Base-by-base conservation (phyloP, 1,284 basidiomycete species). In the Albatrellus sp. region DNA sequence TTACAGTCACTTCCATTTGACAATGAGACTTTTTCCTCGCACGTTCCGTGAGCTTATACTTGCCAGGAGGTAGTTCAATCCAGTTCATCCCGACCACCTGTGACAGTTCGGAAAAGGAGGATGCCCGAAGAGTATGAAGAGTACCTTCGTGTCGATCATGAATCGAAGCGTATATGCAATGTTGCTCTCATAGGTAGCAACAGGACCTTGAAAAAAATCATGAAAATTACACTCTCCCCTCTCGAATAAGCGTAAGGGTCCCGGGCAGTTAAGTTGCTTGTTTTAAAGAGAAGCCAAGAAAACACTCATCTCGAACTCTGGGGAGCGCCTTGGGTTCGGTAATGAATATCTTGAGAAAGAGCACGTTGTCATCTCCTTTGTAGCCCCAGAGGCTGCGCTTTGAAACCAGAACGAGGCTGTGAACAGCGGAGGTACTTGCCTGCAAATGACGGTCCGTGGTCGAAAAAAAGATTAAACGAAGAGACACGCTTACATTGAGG, bases 81-180 rank as follows among this genome's bases (percentile, higher is more conserved):
- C 92, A 97, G 58, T 94, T 97, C 92, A 97, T 97, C 3, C 92
- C 92, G 37, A 92, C 81, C 17, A 97, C 77, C 88, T 93, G 51
- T 7, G 32, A 41, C 10, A 46, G 46, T 37, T 28, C 7, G 37
- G 29, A 45, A 30, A n/a, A n/a, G n/a, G 20, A 8, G 12, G 2
- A 6, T 11, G 20, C 30, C 10, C 11, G 37, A 46, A 29, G 6
- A 41, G 20, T 16, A 34, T 42, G 43, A 39, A 32, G 45, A 60
- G 37, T 32, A 89, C 90, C 69, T 90, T 82, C 3, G 88, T 86
- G 56, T 97, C 93, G 50, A 97, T 91, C 92, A 97, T 97, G 61
- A 96, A 97, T 3, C 93, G 79, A 38, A 97, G 65, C 1, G 75
- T 80, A 56, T 89, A 97, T 0, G 77, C 76, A 45, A 97, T 86